Conservation (phyloP, 1,284 basidiomycete genomes). For the Rhizopogon parksii region DNA sequence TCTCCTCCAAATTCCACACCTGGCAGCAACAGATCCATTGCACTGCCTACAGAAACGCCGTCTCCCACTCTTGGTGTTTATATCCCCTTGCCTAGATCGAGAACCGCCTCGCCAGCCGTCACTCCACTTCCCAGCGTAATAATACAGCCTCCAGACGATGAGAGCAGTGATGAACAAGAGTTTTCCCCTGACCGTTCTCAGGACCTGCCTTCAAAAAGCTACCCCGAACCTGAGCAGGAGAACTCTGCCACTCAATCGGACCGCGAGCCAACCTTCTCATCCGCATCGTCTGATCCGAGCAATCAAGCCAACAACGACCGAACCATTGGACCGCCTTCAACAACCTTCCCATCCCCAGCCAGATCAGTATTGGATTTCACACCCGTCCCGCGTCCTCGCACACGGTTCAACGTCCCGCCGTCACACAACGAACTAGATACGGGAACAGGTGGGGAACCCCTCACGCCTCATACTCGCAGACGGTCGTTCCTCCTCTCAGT, state of each 20-base stretch:
- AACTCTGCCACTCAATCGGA: slow-evolving; percentile 22
- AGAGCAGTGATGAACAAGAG: slow-evolving; percentile 13
- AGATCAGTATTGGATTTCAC: slow-evolving; percentile 46
- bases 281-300: slow-evolving; percentile 36
- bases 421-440: slow-evolving; percentile 30
- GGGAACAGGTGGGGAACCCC: slow-evolving; percentile 24
- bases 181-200: background rate
- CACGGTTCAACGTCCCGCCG: slow-evolving; percentile 49
- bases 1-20: slow-evolving; percentile 64
- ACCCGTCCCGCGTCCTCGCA: slow-evolving; percentile 50
- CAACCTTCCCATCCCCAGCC: slow-evolving; percentile 37
- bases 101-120: slow-evolving; percentile 42
- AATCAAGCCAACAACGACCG: slow-evolving; percentile 17
- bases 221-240: slow-evolving; percentile 17
- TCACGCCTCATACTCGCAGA: slow-evolving; percentile 63
- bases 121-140: slow-evolving; percentile 20
- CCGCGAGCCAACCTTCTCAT: slow-evolving; percentile 63
- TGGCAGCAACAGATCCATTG: slow-evolving; percentile 43
- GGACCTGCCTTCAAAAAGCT: slow-evolving; percentile 17
- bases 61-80: slow-evolving; percentile 44
- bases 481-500: slow-evolving; percentile 71
- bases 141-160: slow-evolving; percentile 18
- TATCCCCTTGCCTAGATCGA: slow-evolving; percentile 51
- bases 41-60: slow-evolving; percentile 30
- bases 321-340: slow-evolving; percentile 23